Conservation (phyloP, 208 protist species). For the Naegleria gruberi region DNA sequence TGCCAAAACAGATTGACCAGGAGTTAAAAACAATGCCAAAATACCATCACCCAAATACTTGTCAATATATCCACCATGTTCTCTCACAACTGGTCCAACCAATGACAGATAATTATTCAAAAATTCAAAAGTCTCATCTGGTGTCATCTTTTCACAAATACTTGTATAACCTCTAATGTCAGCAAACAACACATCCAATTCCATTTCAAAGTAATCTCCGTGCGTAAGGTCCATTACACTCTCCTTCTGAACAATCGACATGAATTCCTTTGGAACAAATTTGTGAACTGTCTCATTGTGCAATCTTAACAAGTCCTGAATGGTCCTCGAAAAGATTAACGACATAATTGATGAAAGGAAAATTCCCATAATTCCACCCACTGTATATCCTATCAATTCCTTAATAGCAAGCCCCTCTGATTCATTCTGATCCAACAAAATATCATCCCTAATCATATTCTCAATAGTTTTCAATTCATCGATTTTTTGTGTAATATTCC, state of each 20-base stretch:
- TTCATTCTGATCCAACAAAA: not conserved
- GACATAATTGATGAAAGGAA: not conserved
- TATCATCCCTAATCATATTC: not conserved
- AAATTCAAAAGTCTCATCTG: conserved; percentile 28
- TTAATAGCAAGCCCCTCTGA: not conserved
- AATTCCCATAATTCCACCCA: not conserved
- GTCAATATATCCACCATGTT: conserved; percentile 43
- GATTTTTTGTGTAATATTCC: not conserved
- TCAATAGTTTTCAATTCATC: not conserved
- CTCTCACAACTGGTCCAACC: conserved; percentile 22
- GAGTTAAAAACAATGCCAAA: not conserved
- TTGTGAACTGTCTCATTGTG: conserved; percentile 1
- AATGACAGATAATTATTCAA: conserved; percentile 43
- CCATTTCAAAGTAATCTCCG: not conserved
- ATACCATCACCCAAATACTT: conserved; percentile 44
- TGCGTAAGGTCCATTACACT: not conserved
- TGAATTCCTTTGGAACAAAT: not conserved
- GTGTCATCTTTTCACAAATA: conserved; percentile 35
- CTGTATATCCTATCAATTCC: not conserved
- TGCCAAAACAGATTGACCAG: not conserved
- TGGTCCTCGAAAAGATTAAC: not conserved
- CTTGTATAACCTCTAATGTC: conserved; percentile 43
- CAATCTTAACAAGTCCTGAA: not conserved
- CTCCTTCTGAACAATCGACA: not conserved
- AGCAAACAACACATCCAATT: conserved; percentile 38